Base-by-base conservation (phyloP, 2,329 filamentous ascomycete species). In the Penicillium freii region DNA sequence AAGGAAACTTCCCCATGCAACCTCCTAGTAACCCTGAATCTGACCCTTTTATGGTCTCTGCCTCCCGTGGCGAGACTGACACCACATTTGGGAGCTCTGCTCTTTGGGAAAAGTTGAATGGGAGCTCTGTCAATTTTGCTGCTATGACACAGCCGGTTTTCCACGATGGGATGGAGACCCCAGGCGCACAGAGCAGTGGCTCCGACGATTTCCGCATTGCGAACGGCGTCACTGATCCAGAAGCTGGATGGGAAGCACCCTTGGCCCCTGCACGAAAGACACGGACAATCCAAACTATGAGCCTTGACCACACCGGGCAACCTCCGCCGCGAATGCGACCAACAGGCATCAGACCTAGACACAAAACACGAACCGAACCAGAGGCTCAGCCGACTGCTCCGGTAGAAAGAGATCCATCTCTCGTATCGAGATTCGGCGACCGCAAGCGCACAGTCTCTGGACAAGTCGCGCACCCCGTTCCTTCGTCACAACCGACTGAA, bases 371-470 rank as follows among this genome's bases (percentile, higher is more conserved):
- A 61, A 66, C 67, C 17, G 74, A 76, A 33, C 53, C 70, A 29
- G 78, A 75, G 70, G 78, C 77, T 67, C 78, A 55, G 60, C 44
- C 62, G n/a, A 40, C 68, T 27, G 64, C 63, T n/a, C 71, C 70
- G 46, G 60, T 65, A 17, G 69, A 75, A 34, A 68, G 67, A 50
- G 73, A 75, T 27, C 49, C 67, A 34, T 65, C 67, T 36, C 67
- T 67, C 51, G 69, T 67, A 49, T 65, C 69, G 53, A 75, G 61
- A 64, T 79, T 60, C 60, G 73, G 81, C 15, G 90, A 92, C 59
- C 86, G 92, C 72, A 97, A 97, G 77, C 86, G 93, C 65, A 97
- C 92, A 1, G 84, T 96, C n/a, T 96, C 93, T 40, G 93, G 93
- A 4, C 91, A 96, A 65, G 78, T 80, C 43, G 75, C 76, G 36